A percentile compares a stretch with the other conserved stretches of the same genome.
phyloP scores from a whole-genome alignment of 495 filamentous ascomycete species.

The Xylaria bambusicola region DNA sequence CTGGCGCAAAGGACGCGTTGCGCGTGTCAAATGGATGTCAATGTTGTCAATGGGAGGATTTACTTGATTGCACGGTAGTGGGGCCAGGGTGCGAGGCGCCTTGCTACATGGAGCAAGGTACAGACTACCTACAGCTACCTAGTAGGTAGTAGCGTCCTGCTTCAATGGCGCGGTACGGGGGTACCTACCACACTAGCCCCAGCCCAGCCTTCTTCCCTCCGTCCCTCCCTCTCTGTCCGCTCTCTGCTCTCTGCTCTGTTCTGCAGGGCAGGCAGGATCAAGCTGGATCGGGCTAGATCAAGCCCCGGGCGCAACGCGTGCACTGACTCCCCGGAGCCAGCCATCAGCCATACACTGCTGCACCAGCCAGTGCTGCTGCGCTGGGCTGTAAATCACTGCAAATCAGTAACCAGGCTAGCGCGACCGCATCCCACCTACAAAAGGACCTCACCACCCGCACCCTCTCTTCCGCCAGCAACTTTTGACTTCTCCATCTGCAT shows the following conservation, averaged over 20 bases:
- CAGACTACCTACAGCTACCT: no score
- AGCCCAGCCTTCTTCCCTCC: no score
- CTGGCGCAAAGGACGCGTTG: constrained; percentile 10
- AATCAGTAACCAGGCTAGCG: constrained; percentile 52
- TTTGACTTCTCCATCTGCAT: constrained; percentile 45
- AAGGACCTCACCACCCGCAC: constrained; percentile 48
- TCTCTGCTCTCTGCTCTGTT: no score
- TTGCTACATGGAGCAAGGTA: no score
- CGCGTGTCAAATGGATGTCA: no score
- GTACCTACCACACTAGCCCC: background rate
- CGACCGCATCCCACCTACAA: constrained; percentile 52
- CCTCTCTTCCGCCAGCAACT: constrained; percentile 48
- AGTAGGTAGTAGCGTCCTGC: background rate
- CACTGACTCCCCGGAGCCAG: no score
- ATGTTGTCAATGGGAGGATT: no score
- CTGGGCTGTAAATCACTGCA: constrained; percentile 16
- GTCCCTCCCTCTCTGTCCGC: no score
- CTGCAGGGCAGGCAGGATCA: constrained; percentile 10
- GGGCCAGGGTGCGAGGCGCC: no score
- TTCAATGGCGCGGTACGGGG: background rate
- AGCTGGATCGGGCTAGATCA: no score
- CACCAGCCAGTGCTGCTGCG: constrained; percentile 1
- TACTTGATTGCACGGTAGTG: no score
- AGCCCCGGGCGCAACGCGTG: no score
- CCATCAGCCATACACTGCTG: background rate